Conservation (phyloP, 768 basidiomycete genomes). For the Phaffia tasmanica region DNA sequence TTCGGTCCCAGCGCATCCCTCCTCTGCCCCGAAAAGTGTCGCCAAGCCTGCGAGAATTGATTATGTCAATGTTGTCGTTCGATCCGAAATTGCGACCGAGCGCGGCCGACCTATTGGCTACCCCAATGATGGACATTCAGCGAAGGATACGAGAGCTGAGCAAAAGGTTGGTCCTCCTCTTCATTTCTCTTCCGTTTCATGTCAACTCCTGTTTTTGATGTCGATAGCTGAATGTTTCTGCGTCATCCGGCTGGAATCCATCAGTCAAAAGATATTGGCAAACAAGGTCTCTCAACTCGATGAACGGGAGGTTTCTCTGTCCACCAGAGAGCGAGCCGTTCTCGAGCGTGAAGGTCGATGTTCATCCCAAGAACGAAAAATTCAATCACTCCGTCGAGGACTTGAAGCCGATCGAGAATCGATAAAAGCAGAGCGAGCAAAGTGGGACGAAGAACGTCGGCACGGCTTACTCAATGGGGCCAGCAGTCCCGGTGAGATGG, state of each 20-base stretch:
- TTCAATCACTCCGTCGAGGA: background rate
- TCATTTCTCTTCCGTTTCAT: background rate
- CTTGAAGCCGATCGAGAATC: slow-evolving; percentile 16
- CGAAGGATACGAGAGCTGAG: slow-evolving; percentile 2
- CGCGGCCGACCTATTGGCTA: slow-evolving; percentile 12
- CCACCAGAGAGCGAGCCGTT: slow-evolving; percentile 9
- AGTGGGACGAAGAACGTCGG: slow-evolving; percentile 23
- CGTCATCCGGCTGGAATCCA: background rate
- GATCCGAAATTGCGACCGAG: slow-evolving; percentile 18
- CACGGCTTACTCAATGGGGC: background rate
- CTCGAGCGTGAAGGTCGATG: slow-evolving; percentile 18
- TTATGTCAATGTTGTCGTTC: slow-evolving; percentile 24
- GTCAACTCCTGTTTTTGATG: background rate
- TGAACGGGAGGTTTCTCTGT: slow-evolving; percentile 14
- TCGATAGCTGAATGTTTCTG: no score
- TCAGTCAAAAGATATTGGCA: slow-evolving; percentile 5
- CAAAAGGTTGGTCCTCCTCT: slow-evolving; percentile 11
- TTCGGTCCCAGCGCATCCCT: slow-evolving; percentile 77
- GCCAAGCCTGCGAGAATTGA: slow-evolving; percentile 15
- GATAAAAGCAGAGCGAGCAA: slow-evolving; percentile 4
- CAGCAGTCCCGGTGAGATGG: slow-evolving; percentile 16
- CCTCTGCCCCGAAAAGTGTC: slow-evolving; percentile 50
- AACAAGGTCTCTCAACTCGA: background rate
- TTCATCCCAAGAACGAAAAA: slow-evolving; percentile 11
- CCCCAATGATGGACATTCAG: slow-evolving; percentile 20